Percentiles rank a stretch among this genome's conserved stretches.
phyloP scores from a whole-genome alignment of 140 eudicot genomes.

The Erigeron philadelphicus region DNA sequence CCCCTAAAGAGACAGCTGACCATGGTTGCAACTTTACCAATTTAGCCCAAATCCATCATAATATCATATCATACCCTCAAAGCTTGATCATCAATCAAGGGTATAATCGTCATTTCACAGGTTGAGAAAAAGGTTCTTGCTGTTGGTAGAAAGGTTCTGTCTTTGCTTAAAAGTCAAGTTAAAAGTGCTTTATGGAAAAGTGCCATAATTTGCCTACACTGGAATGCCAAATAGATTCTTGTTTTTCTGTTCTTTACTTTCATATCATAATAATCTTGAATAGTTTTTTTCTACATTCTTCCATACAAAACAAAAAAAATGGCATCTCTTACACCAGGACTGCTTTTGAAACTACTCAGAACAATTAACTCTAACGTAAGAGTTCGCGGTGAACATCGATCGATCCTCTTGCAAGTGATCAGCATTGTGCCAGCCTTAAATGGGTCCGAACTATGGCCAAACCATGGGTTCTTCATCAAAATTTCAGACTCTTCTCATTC shows the following conservation, averaged over 20 bases:
- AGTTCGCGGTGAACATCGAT: constrained; percentile 81
- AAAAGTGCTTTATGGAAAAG: constrained; percentile 33
- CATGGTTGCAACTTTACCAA: constrained; percentile 23
- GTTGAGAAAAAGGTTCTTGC: constrained; percentile 14
- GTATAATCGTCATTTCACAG: constrained; percentile 29
- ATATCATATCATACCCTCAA: not conserved
- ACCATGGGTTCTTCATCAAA: constrained; percentile 90
- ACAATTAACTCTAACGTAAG: constrained; percentile 60
- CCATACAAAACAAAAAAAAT: constrained; percentile 23
- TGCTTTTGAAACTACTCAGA: constrained; percentile 71
- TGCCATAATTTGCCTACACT: constrained; percentile 57
- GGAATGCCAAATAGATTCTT: constrained; percentile 32
- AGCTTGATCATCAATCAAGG: constrained; percentile 26
- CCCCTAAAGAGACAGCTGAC: constrained; percentile 44
- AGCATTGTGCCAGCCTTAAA: constrained; percentile 92
- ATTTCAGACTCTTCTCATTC: constrained; percentile 97
- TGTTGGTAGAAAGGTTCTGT: constrained; percentile 24
- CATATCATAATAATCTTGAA: constrained; percentile 9
- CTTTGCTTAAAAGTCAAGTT: constrained; percentile 68
- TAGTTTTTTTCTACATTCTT: constrained; percentile 21
- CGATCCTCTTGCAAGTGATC: constrained; percentile 79
- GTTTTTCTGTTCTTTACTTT: constrained; percentile 27
- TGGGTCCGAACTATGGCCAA: constrained; percentile 86
- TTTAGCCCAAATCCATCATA: constrained; percentile 13
- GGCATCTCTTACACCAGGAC: constrained; percentile 90